These are phyloP conservation scores for Backusella morwellensis DNA, from an alignment of 192 early-diverging fungal species.

Conservation along the genomic window DNA sequence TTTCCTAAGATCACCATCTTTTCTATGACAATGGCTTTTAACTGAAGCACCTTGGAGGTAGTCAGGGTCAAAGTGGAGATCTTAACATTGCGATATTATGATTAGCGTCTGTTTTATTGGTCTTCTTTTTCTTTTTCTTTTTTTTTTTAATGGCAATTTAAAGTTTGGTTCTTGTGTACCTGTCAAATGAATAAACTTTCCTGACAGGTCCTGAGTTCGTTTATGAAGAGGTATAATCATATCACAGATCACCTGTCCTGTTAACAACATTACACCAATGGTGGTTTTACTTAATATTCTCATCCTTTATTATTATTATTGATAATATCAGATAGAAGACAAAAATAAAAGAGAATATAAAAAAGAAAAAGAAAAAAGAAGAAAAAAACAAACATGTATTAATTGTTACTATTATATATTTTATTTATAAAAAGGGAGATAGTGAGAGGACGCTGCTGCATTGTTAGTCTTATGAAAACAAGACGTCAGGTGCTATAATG, in stretches of 20 bases:
- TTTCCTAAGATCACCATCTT: slow-evolving; percentile 8
- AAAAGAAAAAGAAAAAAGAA: neutral
- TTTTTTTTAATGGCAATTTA: neutral
- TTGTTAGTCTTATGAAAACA: neutral
- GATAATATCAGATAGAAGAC: neutral
- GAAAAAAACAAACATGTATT: neutral
- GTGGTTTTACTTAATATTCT: neutral
- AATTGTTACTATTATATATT: neutral
- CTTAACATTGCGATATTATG: slow-evolving; percentile 3
- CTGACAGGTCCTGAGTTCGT: slow-evolving; percentile 9
- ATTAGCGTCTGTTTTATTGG: neutral
- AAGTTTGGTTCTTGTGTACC: slow-evolving; percentile 15
- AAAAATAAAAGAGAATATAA: neutral
- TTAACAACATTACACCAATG: neutral
- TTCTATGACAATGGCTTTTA: slow-evolving; percentile 30
- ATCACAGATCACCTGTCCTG: neutral
- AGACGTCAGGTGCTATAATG: neutral
- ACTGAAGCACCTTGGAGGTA: slow-evolving; percentile 32
- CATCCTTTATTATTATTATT: neutral
- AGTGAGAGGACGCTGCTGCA: neutral
- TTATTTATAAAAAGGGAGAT: neutral
- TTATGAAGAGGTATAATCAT: slow-evolving; percentile 4
- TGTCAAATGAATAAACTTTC: slow-evolving; percentile 37
- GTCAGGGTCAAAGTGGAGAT: slow-evolving; percentile 37
- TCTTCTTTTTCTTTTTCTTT: too few species aligned